These are phyloP conservation scores for Entamoeba histolytica DNA, from an alignment of 208 protist species.

Conservation along the genomic window DNA sequence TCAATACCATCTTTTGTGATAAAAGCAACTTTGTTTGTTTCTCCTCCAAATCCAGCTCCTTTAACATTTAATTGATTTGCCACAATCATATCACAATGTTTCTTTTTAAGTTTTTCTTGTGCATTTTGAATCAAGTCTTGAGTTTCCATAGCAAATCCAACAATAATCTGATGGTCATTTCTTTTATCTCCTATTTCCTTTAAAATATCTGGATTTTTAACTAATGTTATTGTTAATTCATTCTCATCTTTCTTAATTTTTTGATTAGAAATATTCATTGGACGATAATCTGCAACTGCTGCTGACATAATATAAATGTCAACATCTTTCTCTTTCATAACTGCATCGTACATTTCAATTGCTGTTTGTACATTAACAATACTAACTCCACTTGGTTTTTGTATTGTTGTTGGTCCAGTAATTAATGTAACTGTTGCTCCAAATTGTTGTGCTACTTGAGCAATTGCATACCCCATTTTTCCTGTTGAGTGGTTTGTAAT, in stretches of 20 bases:
- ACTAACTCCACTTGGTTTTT: background rate
- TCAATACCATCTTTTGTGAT: background rate
- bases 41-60: background rate
- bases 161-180: background rate
- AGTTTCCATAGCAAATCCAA: background rate
- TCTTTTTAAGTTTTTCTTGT: background rate
- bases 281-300: background rate
- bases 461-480: conserved; percentile 9
- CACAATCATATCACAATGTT: background rate
- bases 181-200: background rate
- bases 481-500: conserved; percentile 6
- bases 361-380: background rate
- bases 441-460: background rate
- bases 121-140: background rate
- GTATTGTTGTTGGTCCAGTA: background rate
- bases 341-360: background rate
- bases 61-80: background rate
- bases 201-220: background rate
- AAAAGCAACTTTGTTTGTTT: background rate
- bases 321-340: background rate
- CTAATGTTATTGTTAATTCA: background rate
- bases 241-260: background rate
- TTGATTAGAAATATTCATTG: background rate
- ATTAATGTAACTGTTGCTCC: background rate
- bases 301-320: background rate